These are phyloP conservation scores for Metarhizium anisopliae DNA, from an alignment of 2,329 filamentous ascomycete species.

Conservation along the genomic window DNA sequence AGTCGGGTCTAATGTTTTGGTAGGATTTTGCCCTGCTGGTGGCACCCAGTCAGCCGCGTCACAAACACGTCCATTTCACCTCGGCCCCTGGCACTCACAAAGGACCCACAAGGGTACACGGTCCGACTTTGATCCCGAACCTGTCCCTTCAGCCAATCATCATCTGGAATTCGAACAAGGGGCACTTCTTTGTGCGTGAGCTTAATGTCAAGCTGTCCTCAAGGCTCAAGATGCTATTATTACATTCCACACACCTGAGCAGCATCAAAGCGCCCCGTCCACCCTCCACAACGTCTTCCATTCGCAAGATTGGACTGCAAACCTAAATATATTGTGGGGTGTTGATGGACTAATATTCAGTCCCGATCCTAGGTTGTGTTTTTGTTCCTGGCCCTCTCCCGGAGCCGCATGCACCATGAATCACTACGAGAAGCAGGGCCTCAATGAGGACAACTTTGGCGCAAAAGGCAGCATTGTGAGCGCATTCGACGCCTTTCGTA, in stretches of 20 bases:
- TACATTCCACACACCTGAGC: background rate
- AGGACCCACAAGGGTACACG: background rate
- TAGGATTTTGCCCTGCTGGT: too few species aligned
- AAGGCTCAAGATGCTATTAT: too few species aligned
- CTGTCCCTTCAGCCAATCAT: background rate
- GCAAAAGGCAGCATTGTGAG: conserved; percentile 63
- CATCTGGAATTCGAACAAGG: background rate
- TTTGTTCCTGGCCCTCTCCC: background rate
- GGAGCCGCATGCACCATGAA: conserved; percentile 49
- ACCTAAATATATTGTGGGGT: background rate
- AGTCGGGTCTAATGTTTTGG: too few species aligned
- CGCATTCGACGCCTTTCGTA: conserved; percentile 65
- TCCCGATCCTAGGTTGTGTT: background rate
- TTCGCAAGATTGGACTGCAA: background rate
- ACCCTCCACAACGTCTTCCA: background rate
- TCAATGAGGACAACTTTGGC: conserved; percentile 74
- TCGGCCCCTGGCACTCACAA: background rate
- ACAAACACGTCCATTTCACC: too few species aligned
- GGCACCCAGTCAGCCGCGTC: too few species aligned
- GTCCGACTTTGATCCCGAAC: conserved; percentile 1
- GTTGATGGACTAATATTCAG: background rate
- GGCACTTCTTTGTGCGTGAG: background rate
- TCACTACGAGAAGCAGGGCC: conserved; percentile 56
- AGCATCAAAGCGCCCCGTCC: background rate
- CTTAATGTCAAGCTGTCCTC: conserved; percentile 6